Conservation (phyloP, 73 alveolate genomes). For the Paramecium biaurelia region DNA sequence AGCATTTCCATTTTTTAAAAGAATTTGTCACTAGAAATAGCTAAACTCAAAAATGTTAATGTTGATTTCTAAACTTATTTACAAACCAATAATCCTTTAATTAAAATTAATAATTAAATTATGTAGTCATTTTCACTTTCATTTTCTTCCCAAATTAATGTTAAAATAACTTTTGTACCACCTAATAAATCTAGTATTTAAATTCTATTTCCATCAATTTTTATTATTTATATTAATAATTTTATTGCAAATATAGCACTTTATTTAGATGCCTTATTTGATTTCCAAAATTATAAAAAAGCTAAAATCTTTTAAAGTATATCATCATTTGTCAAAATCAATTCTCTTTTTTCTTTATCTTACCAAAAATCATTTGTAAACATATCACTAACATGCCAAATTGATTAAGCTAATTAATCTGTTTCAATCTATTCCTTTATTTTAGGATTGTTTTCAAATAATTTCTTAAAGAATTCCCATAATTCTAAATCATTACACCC, state of each 20-base stretch:
- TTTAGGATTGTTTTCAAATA: background rate
- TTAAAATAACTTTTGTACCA: background rate
- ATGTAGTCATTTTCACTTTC: constrained; percentile 50
- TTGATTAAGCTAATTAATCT: constrained; percentile 3
- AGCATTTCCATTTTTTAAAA: constrained; percentile 5
- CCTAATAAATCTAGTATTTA: background rate
- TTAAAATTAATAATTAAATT: background rate
- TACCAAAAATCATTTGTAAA: background rate
- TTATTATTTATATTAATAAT: background rate
- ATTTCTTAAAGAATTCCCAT: constrained; percentile 35
- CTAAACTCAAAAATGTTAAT: background rate
- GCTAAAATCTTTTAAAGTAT: background rate
- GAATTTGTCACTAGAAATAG: constrained; percentile 23
- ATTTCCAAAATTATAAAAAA: constrained; percentile 21
- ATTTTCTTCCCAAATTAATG: constrained; percentile 41
- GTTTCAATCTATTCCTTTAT: background rate
- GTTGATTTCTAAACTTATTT: background rate
- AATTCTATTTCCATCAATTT: background rate
- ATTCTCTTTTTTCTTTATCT: background rate
- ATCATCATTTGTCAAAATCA: background rate
- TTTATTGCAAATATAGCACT: constrained; percentile 12
- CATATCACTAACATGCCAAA: constrained; percentile 32
- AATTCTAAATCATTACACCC: background rate
- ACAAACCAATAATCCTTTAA: background rate
- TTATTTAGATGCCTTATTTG: constrained; percentile 6